Conservation (phyloP, 371 early-diverging fungal species). For the Umbelopsis sp. region DNA sequence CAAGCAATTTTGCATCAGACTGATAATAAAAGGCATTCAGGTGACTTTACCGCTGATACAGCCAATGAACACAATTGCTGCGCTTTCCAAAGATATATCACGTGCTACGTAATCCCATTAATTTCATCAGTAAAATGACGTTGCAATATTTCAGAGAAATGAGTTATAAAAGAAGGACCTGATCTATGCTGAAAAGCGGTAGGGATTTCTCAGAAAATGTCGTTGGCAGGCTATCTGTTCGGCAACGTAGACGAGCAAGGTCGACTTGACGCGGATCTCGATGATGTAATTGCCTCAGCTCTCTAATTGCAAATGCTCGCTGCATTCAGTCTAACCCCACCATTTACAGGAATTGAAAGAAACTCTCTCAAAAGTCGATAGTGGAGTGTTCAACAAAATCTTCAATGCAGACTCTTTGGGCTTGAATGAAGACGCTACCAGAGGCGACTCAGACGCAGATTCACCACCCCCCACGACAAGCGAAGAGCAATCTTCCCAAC, state of each 20-base stretch:
- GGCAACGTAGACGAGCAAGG: slow-evolving; percentile 91
- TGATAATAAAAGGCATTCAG: too few relatives aligned
- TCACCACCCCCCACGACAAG: slow-evolving; percentile 21
- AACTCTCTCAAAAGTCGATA: slow-evolving; percentile 62
- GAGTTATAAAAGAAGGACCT: neutral
- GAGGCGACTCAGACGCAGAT: slow-evolving; percentile 23
- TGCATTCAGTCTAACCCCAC: neutral
- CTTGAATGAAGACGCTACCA: slow-evolving; percentile 36
- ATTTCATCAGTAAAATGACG: slow-evolving; percentile 4
- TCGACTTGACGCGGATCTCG: slow-evolving; percentile 68
- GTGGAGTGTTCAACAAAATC: slow-evolving; percentile 53
- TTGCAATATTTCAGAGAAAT: neutral
- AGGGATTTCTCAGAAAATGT: slow-evolving; percentile 42
- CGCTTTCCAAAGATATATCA: too few relatives aligned
- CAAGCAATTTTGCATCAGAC: too few relatives aligned
- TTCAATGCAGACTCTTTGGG: slow-evolving; percentile 63
- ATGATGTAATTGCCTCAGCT: slow-evolving; percentile 51
- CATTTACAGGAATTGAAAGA: slow-evolving; percentile 67
- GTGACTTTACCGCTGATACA: too few relatives aligned
- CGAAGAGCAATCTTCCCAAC: slow-evolving; percentile 38
- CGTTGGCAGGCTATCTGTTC: slow-evolving; percentile 77
- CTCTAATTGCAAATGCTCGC: neutral
- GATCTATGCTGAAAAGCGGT: neutral
- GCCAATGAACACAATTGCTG: too few relatives aligned
- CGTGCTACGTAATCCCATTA: neutral